A percentile compares a stretch with the other conserved stretches of the same genome.
These are phyloP conservation scores for Croton setiger DNA, from an alignment of 441 rosid genomes.

Conservation along the genomic window DNA sequence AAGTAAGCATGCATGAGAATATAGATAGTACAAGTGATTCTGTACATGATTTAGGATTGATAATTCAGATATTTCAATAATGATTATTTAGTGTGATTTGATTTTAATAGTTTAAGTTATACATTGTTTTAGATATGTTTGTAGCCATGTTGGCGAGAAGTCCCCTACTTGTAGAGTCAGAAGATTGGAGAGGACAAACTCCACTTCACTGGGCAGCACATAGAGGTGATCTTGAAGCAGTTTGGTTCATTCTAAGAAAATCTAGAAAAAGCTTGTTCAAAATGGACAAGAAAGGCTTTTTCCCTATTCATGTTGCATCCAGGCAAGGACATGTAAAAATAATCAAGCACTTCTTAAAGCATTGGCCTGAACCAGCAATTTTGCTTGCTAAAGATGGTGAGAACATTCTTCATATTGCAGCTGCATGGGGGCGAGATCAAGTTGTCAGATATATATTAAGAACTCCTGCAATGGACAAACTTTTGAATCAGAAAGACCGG, in stretches of 20 bases:
- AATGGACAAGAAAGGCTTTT: not conserved
- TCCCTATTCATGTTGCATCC: slow-evolving; percentile 22
- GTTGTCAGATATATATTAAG: slow-evolving; percentile 6
- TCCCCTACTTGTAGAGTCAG: not conserved
- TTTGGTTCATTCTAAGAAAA: not conserved
- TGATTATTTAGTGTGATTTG: not conserved
- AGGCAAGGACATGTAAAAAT: slow-evolving; percentile 11
- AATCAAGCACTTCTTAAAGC: slow-evolving; percentile 16
- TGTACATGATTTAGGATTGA: too few relatives aligned
- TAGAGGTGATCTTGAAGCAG: not conserved
- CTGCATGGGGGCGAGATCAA: not conserved
- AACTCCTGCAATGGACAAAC: not conserved
- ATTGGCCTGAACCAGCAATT: slow-evolving; percentile 22
- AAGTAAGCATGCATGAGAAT: too few relatives aligned
- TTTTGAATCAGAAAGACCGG: slow-evolving; percentile 23
- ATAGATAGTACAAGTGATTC: too few relatives aligned
- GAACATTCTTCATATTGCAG: slow-evolving; percentile 30
- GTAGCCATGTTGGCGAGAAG: not conserved
- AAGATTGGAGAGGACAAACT: not conserved
- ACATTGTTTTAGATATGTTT: not conserved
- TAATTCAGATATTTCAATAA: not conserved
- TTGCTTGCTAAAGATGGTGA: slow-evolving; percentile 17
- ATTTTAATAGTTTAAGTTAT: not conserved
- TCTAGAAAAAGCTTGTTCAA: not conserved
- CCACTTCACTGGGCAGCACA: slow-evolving; percentile 5